A percentile compares a stretch with the other conserved stretches of the same genome.
These are phyloP conservation scores for Monosporascus cannonballus DNA, from an alignment of 2,329 filamentous ascomycete genomes.

Conservation along the genomic window DNA sequence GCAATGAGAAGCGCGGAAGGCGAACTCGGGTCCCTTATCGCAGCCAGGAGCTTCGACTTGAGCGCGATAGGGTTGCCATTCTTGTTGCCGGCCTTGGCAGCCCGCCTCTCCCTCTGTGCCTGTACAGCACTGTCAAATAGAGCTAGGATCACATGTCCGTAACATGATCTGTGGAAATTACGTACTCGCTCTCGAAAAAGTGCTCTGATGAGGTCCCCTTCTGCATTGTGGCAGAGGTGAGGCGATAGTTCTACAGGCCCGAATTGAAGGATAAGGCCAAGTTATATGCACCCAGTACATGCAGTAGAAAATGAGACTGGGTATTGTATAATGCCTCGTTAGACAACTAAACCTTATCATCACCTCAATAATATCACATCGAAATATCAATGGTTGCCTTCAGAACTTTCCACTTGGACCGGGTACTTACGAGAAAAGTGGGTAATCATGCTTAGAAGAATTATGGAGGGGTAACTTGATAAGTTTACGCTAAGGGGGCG, in stretches of 20 bases:
- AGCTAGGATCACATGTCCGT: slow-evolving; percentile 31
- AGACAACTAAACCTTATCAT: slow-evolving; percentile 7
- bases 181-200: slow-evolving; percentile 91
- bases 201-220: slow-evolving; percentile 68
- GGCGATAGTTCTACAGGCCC: slow-evolving; percentile 1
- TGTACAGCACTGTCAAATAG: slow-evolving; percentile 40
- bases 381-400: slow-evolving; percentile 1
- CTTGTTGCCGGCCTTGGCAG: slow-evolving; percentile 66
- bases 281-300: neutral
- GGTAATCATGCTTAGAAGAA: neutral
- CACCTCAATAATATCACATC: slow-evolving; percentile 2
- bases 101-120: slow-evolving; percentile 51
- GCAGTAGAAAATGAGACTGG: no score
- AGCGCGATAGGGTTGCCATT: slow-evolving; percentile 75
- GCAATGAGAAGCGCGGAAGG: slow-evolving; percentile 65
- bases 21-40: slow-evolving; percentile 60
- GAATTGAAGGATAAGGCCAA: neutral
- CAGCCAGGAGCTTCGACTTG: slow-evolving; percentile 79
- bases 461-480: neutral
- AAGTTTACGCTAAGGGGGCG: neutral
- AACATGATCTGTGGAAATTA: slow-evolving; percentile 2
- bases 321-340: slow-evolving; percentile 1
- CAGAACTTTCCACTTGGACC: neutral
- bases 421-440: neutral
- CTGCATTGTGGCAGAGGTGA: slow-evolving; percentile 41